Base-by-base conservation (phyloP, 768 basidiomycete genomes). In the Pleurotus sapidus region DNA sequence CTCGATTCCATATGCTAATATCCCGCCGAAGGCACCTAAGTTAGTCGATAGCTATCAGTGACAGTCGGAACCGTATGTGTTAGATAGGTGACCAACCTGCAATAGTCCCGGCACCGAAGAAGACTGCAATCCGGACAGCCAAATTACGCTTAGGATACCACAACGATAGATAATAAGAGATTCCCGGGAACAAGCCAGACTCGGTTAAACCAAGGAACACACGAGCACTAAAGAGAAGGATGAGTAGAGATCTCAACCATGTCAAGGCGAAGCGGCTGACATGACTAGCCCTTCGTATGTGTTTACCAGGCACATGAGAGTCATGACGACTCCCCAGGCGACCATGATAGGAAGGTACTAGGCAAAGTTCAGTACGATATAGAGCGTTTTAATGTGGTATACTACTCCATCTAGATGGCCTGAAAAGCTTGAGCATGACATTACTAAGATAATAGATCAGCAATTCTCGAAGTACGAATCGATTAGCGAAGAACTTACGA, bases 61-160 rank as follows among this genome's bases (percentile, higher is more conserved):
- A 46, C 46, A 27, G 2, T 46, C 42, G 17, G 7, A 3, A 27
- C 20, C 18, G 42, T 14, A 51, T 17, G 38, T 51, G 11, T 14
- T 38, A 51, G 15, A 51, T 23, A 15, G 55, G 39, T 9, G 38
- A 50, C 66, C 4, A 24, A 66, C 78, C 82, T 4, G 82, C 74
- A 7, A 79, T 64, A 2, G 81, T 82, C 2, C 83, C 81, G 18
- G 82, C 78, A 14, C 77, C 77, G 65, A 83, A 84, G 69, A 84
- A 84, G 46, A 82, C 64, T 3, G 84, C 79, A 46, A 83, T 74
- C 5, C 82, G 80, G 61, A 72, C 70, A 15, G 77, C 80, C 59
- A 81, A 76, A 54, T 84, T 80, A 38, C 68, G 68, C 27, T 79
- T 75, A 25, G 77, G 73, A 66, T 86, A 78, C 81, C 82, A 84